These are phyloP conservation scores for Cucumis melo DNA, from an alignment of 306 rosid species.

Conservation along the genomic window DNA sequence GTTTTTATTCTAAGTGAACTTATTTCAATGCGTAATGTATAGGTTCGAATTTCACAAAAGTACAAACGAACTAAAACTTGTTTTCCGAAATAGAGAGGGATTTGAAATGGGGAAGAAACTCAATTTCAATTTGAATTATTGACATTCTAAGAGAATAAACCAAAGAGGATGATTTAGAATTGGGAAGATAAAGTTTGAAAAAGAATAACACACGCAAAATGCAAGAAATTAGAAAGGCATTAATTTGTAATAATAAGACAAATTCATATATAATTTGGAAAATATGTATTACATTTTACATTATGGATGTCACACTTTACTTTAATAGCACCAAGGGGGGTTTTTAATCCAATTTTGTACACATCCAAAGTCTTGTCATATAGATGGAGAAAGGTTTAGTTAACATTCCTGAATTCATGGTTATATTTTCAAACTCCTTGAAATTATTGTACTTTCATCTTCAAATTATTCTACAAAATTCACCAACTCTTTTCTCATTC, in stretches of 20 bases:
- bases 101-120: not conserved
- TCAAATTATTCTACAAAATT: not conserved
- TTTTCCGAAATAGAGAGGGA: not conserved
- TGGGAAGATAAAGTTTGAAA: not conserved
- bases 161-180: not conserved
- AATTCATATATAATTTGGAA: not conserved
- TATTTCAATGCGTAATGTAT: not conserved
- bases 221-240: not conserved
- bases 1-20: not conserved
- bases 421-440: not conserved
- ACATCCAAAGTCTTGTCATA: not conserved
- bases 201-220: not conserved
- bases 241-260: not conserved
- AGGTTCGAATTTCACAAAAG: not conserved
- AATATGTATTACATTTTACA: not conserved
- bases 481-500: no score
- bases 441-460: not conserved
- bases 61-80: not conserved
- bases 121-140: not conserved
- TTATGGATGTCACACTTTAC: not conserved
- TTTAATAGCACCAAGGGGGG: not conserved
- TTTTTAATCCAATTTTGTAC: not conserved
- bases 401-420: not conserved
- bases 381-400: not conserved
- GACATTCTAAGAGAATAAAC: not conserved